Evolutionary conservation across 2,329 filamentous ascomycete species (phyloP).

Genomic region (Ophiocordyceps unilateralis): DNA sequence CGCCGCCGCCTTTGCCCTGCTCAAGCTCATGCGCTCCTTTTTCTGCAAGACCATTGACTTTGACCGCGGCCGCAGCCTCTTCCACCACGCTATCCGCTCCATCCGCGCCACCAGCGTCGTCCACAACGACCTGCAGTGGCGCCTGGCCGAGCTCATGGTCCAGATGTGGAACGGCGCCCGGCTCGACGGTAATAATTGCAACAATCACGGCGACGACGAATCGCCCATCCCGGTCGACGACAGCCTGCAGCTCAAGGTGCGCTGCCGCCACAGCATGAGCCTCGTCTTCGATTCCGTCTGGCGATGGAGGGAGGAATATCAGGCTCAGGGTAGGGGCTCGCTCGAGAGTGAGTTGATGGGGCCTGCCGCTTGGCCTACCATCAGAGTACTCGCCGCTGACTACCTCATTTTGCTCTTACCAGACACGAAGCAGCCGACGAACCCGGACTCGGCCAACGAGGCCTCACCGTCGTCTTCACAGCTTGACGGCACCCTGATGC

Average conservation of each 20-base stretch:
- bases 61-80: conserved; percentile 48
- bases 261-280: conserved; percentile 71
- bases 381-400: not conserved
- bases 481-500: conserved; percentile 41
- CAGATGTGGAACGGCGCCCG: conserved; percentile 69
- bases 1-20: conserved; percentile 59
- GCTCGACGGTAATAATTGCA: conserved; percentile 21
- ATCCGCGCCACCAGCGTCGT: conserved; percentile 59
- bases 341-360: conserved; percentile 44
- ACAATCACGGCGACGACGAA: conserved; percentile 29
- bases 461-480: conserved; percentile 52
- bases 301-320: conserved; percentile 70
- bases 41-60: conserved; percentile 58
- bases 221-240: conserved; percentile 42
- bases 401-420: not conserved
- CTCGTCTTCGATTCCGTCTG: conserved; percentile 72
- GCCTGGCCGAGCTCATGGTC: conserved; percentile 69
- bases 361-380: not conserved
- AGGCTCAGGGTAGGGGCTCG: conserved; percentile 49
- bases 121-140: conserved; percentile 63
- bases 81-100: conserved; percentile 52
- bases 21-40: conserved; percentile 64
- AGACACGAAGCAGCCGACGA: conserved; percentile 73
- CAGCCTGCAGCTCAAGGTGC: conserved; percentile 62
- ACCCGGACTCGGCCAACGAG: conserved; percentile 62